Evolutionary conservation across 2,329 filamentous ascomycete species (phyloP).

Genomic region (Hypomyces perniciosus): DNA sequence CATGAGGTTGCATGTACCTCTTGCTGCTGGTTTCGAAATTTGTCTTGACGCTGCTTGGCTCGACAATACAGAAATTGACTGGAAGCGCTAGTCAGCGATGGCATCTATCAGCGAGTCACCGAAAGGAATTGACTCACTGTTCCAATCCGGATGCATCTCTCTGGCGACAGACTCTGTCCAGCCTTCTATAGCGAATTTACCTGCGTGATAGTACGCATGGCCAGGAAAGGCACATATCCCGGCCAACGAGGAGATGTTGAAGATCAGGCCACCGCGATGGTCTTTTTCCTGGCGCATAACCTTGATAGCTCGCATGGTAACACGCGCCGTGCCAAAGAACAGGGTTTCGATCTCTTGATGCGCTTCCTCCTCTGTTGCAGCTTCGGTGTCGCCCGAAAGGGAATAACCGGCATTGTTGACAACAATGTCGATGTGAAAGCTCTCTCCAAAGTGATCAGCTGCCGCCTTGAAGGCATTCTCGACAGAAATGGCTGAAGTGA

Average conservation of each 20-base stretch:
- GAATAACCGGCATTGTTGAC: constrained; percentile 29
- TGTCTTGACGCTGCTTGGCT: constrained; percentile 36
- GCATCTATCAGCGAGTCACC: neutral
- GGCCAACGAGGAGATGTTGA: constrained; percentile 18
- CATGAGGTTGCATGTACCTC: constrained; percentile 24
- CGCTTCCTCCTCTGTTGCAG: constrained; percentile 16
- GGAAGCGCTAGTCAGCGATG: neutral
- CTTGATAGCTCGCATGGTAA: constrained; percentile 32
- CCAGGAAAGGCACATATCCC: constrained; percentile 17
- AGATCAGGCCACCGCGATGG: constrained; percentile 20
- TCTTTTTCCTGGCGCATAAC: constrained; percentile 31
- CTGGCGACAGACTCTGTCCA: constrained; percentile 17
- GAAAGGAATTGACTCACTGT: constrained; percentile 10
- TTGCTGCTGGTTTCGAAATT: constrained; percentile 25
- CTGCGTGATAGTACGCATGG: constrained; percentile 19
- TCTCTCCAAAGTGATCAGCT: constrained; percentile 26
- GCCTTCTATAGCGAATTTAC: constrained; percentile 22
- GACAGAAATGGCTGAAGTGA: constrained; percentile 36
- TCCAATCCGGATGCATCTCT: constrained; percentile 19
- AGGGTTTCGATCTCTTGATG: constrained; percentile 35
- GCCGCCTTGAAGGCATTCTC: constrained; percentile 28
- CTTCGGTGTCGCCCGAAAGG: constrained; percentile 24
- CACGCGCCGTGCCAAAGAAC: constrained; percentile 36
- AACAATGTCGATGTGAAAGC: constrained; percentile 25
- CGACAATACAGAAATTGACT: constrained; percentile 37